Conservation (phyloP, 306 rosid genomes). For the Fragaria ananassa region DNA sequence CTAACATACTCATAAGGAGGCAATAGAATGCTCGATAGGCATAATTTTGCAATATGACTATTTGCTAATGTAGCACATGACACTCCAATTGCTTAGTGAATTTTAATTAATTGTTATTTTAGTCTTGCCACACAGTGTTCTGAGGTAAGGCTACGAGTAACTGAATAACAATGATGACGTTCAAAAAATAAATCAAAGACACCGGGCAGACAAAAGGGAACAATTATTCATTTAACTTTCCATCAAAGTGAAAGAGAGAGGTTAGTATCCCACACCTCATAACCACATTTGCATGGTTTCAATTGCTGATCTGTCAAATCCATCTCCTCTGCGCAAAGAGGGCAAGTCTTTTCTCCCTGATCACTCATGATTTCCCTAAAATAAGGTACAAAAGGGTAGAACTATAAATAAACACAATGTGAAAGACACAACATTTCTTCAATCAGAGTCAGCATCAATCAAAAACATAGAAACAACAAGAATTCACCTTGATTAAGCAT, state of each 20-base stretch:
- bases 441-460: neutral
- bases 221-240: neutral
- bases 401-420: conserved; percentile 8
- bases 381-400: conserved; percentile 7
- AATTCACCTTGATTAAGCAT: neutral
- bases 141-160: too few species aligned
- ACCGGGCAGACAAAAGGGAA: neutral
- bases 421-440: neutral
- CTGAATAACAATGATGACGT: neutral
- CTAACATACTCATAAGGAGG: neutral
- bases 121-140: neutral
- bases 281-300: conserved; percentile 98
- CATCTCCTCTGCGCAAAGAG: conserved; percentile 99
- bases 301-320: conserved; percentile 98
- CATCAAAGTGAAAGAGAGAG: neutral
- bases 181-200: neutral
- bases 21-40: neutral
- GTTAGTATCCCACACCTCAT: conserved; percentile 51
- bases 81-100: neutral
- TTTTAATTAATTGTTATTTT: neutral
- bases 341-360: conserved; percentile 91
- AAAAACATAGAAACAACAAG: neutral
- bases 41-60: neutral
- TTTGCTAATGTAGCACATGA: neutral
- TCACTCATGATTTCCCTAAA: conserved; percentile 82